Evolutionary conservation across 2,329 filamentous ascomycete genomes (phyloP), one percentile per base, ranked within the genome.

Genomic region (Microsporum audouinii): DNA sequence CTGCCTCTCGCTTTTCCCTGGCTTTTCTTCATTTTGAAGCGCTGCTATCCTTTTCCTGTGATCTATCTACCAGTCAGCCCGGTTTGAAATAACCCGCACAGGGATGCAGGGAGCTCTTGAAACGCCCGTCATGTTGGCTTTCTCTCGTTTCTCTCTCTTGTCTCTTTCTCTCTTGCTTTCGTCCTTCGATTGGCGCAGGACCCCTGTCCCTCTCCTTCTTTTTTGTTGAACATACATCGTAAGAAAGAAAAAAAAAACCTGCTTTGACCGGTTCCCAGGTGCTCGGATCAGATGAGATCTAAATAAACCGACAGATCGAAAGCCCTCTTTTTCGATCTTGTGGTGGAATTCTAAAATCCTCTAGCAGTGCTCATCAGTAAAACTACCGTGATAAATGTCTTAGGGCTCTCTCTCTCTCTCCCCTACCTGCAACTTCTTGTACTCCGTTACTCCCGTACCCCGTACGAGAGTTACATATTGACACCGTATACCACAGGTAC

Each of bases 21-120:
- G 39, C 39, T 43, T 43, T n/a, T 5, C 34, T 36, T 55, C 51
- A 55, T 55, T 55, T 55, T 31, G 51, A 55, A 55, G 51, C 51
- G 51, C 51, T 55, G 51, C 51, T 55, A 55, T 55, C 51, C 51
- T 55, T 17, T n/a, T 14, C 12, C 45, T 51, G 45, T 51, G 45
- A 51, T 51, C 45, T 34, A 36, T 55, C 49, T 53, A 53, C 49
- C 51, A 31, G 51, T 31, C 51, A 36, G 51, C 8, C 51, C 51
- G 36, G 51, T 34, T 55, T 34, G 51, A 34, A 55, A 55, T 55
- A 55, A 12, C 29, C 51, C 14, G 51, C 51, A 51, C 51, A 55
- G 51, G 51, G 33, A 51, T 51, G 8, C 51, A 36, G 51, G 51
- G 51, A 55, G 51, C 51, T 55, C 51, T 36, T 55, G 51, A 55